Conservation (phyloP, 2,329 filamentous ascomycete genomes). For the Phyllosticta capitalensis region DNA sequence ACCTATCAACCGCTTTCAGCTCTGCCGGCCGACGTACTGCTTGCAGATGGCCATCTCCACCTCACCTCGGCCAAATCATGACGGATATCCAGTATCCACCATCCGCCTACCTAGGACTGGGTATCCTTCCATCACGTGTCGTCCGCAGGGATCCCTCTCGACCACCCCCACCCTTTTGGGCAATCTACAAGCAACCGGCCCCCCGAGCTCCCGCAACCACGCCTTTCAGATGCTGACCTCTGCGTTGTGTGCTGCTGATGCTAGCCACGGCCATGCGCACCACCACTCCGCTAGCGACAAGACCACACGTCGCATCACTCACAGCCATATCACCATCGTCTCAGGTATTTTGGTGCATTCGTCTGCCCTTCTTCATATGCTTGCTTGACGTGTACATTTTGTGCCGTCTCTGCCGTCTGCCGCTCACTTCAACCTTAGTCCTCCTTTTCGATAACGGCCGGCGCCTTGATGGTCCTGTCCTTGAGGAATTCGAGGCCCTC, state of each 20-base stretch:
- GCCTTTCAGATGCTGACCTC: background rate
- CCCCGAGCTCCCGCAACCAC: background rate
- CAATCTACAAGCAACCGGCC: background rate
- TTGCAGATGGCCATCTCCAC: too few species aligned
- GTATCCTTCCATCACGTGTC: background rate
- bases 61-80: background rate
- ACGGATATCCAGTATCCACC: background rate
- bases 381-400: background rate
- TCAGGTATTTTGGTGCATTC: background rate
- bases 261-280: too few species aligned
- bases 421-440: conserved; percentile 21
- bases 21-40: too few species aligned
- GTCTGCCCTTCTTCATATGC: background rate
- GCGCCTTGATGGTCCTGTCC: conserved; percentile 50
- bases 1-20: background rate
- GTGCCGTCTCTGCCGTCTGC: background rate
- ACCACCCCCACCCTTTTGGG: background rate
- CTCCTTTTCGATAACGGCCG: conserved; percentile 55
- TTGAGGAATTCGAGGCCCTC: conserved; percentile 55
- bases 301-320: background rate
- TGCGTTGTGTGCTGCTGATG: too few species aligned
- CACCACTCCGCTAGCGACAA: background rate
- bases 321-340: background rate
- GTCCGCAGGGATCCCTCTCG: background rate
- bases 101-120: background rate